These are phyloP conservation scores for Bothriochloa decipiens DNA, from an alignment of 176 grass and related monocot genomes.

Conservation along the genomic window DNA sequence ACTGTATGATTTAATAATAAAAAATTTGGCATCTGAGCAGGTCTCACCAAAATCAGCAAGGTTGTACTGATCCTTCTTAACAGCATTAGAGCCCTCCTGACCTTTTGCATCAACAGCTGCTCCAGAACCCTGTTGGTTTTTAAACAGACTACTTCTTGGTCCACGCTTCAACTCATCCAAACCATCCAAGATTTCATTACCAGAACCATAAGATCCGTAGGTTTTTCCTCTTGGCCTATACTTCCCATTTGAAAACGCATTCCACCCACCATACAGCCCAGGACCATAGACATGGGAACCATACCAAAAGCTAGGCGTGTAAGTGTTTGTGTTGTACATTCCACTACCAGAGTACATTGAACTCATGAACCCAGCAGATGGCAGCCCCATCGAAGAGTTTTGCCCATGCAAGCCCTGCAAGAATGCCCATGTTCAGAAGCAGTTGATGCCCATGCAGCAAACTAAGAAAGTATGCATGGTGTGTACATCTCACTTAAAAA, in stretches of 20 bases:
- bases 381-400: constrained; percentile 7
- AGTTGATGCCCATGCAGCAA: constrained; percentile 15
- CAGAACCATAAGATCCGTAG: constrained; percentile 59
- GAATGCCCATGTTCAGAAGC: constrained; percentile 18
- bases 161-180: constrained; percentile 82
- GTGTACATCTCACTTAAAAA: background rate
- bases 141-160: constrained; percentile 58
- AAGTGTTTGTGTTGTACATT: constrained; percentile 62
- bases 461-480: background rate
- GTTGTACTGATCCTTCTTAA: constrained; percentile 67
- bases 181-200: constrained; percentile 69
- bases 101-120: constrained; percentile 49
- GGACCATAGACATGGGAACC: constrained; percentile 61
- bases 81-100: constrained; percentile 39
- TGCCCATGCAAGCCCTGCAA: constrained; percentile 36
- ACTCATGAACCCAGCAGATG: constrained; percentile 48
- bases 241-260: constrained; percentile 51
- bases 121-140: constrained; percentile 47
- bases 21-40: constrained; percentile 69
- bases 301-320: constrained; percentile 58
- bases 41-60: constrained; percentile 66
- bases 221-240: constrained; percentile 61
- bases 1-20: background rate
- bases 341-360: constrained; percentile 60
- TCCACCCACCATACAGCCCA: constrained; percentile 64